These are phyloP conservation scores for Camelina sativa DNA, from an alignment of 345 rosid species.

Conservation along the genomic window DNA sequence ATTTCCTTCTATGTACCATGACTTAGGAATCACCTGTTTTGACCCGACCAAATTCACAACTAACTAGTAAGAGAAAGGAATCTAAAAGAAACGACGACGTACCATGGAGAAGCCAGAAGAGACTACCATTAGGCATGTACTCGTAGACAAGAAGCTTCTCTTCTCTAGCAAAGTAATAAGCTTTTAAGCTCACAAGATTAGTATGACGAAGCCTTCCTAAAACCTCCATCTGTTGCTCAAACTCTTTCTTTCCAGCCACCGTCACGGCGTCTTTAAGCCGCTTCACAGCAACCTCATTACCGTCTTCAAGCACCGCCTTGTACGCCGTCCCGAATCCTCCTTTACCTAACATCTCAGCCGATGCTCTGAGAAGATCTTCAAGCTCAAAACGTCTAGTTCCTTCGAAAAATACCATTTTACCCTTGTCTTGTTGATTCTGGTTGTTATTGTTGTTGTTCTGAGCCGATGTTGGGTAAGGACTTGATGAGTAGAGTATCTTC, in stretches of 20 bases:
- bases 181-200: slow-evolving; percentile 73
- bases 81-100: slow-evolving; percentile 42
- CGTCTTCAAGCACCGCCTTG: slow-evolving; percentile 88
- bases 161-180: slow-evolving; percentile 88
- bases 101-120: slow-evolving; percentile 98
- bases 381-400: slow-evolving; percentile 79
- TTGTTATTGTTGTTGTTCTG: slow-evolving; percentile 21
- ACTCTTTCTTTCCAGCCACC: slow-evolving; percentile 67
- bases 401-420: slow-evolving; percentile 90
- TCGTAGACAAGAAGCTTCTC: slow-evolving; percentile 90
- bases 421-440: slow-evolving; percentile 53
- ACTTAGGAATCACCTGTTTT: slow-evolving; percentile 29
- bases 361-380: slow-evolving; percentile 85
- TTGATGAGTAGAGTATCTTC: slow-evolving; percentile 87
- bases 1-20: slow-evolving; percentile 18
- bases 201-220: slow-evolving; percentile 72
- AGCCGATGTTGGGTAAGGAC: slow-evolving; percentile 66
- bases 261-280: slow-evolving; percentile 72
- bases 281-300: slow-evolving; percentile 87
- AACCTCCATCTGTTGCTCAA: slow-evolving; percentile 89
- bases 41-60: slow-evolving; percentile 20
- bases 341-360: slow-evolving; percentile 97
- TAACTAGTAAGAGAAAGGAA: not conserved
- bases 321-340: slow-evolving; percentile 94
- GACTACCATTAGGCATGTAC: slow-evolving; percentile 84